phyloP scores from a whole-genome alignment of 805 yeast genomes.

The Debaryomyces tyrocola region DNA sequence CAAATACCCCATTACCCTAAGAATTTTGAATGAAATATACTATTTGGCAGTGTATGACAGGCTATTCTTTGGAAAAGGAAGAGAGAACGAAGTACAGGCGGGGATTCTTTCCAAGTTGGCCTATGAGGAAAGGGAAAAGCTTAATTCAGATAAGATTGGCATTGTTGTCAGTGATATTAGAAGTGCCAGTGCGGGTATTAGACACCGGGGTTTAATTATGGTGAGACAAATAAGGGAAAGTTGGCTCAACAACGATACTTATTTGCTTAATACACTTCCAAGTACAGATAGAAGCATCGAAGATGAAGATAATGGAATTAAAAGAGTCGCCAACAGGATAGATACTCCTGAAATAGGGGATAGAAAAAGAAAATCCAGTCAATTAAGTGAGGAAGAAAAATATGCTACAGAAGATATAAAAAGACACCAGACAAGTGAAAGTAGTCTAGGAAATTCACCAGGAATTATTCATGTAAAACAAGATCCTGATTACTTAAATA shows the following conservation, averaged over 20 bases:
- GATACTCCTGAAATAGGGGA: not conserved
- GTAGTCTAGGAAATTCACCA: not conserved
- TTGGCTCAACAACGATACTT: slow-evolving; percentile 8
- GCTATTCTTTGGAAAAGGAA: slow-evolving; percentile 13
- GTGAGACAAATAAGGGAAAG: slow-evolving; percentile 10
- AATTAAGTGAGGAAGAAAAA: not conserved
- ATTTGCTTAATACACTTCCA: not conserved
- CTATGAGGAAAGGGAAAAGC: slow-evolving; percentile 1
- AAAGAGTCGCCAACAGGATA: not conserved
- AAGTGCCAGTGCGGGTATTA: slow-evolving; percentile 1
- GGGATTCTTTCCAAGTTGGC: slow-evolving; percentile 4
- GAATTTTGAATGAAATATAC: slow-evolving; percentile 24
- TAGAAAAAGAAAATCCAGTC: not conserved
- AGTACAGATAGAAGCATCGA: not conserved
- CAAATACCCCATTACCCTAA: slow-evolving; percentile 7
- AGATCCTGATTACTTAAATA: not conserved
- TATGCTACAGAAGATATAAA: not conserved
- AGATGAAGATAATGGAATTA: not conserved
- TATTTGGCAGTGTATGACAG: slow-evolving; percentile 27
- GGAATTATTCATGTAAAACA: not conserved
- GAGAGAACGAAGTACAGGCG: slow-evolving; percentile 4
- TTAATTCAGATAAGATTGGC: slow-evolving; percentile 3
- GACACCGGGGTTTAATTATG: slow-evolving; percentile 11
- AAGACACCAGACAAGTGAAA: not conserved
- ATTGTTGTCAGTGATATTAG: slow-evolving; percentile 14